Conservation (phyloP, 2,329 filamentous ascomycete species). For the Colletotrichum sublineola region DNA sequence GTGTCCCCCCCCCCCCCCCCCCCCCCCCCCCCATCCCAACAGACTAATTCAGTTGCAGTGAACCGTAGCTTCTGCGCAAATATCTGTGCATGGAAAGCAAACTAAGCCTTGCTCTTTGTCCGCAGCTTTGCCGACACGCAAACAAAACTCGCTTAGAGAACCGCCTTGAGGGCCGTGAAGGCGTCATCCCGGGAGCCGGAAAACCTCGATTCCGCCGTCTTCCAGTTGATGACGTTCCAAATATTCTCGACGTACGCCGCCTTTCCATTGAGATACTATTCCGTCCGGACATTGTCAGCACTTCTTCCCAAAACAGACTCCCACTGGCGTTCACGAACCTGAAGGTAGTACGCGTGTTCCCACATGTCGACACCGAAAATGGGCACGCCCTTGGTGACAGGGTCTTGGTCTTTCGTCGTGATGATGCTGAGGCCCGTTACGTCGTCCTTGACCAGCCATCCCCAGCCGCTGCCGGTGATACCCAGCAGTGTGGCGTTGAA, state of each 20-base stretch:
- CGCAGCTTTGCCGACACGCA: neutral
- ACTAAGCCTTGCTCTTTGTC: no score
- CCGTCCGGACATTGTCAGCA: constrained; percentile 48
- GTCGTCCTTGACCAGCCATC: constrained; percentile 81
- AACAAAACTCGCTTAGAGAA: constrained; percentile 50
- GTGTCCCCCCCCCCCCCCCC: no score
- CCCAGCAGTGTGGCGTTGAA: constrained; percentile 76
- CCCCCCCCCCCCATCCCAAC: neutral
- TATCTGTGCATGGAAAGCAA: neutral
- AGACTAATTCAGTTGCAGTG: no score
- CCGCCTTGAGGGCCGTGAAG: constrained; percentile 60
- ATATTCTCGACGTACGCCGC: constrained; percentile 81
- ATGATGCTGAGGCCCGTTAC: constrained; percentile 74
- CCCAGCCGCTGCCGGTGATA: constrained; percentile 89
- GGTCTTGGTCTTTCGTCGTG: constrained; percentile 90
- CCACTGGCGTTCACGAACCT: constrained; percentile 60
- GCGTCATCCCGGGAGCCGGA: constrained; percentile 60
- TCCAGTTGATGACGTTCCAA: constrained; percentile 85
- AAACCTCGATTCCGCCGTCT: constrained; percentile 75
- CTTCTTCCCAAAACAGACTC: neutral
- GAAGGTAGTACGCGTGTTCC: constrained; percentile 94
- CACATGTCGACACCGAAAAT: constrained; percentile 89
- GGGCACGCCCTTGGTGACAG: constrained; percentile 73
- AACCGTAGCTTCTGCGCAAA: neutral
- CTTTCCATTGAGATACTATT: constrained; percentile 81